Evolutionary conservation across 202 grass and related monocot genomes (phyloP).

Genomic region (Bolboschoenoplectus hybrid): DNA sequence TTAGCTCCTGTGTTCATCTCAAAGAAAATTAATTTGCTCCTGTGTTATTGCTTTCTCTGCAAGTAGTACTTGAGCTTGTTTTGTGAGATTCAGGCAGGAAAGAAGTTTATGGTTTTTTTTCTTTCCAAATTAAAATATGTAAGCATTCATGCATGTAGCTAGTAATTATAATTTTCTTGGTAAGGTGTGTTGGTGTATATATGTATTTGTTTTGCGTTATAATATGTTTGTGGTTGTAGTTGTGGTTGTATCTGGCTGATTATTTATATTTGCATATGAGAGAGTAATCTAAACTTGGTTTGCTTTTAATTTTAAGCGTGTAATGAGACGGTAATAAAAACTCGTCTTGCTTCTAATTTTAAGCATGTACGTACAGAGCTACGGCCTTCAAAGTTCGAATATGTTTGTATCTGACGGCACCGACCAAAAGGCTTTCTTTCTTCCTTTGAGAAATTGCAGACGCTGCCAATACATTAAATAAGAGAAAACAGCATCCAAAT

Average conservation of each 20-base stretch:
- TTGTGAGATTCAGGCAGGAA: not conserved
- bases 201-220: not conserved
- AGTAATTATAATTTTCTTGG: not conserved
- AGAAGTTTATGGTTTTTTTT: not conserved
- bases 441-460: too few species aligned
- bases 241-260: not conserved
- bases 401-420: too few species aligned
- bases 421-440: too few species aligned
- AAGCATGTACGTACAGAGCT: too few species aligned
- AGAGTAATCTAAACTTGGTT: not conserved
- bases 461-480: too few species aligned
- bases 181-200: not conserved
- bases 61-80: not conserved
- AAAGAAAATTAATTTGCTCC: not conserved
- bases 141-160: not conserved
- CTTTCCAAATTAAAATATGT: too few species aligned
- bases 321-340: not conserved
- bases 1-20: not conserved
- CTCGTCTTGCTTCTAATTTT: too few species aligned
- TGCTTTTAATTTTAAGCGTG: not conserved
- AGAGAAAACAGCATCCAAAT: too few species aligned
- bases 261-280: not conserved
- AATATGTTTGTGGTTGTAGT: not conserved
- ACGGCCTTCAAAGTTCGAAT: too few species aligned
- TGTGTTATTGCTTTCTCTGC: too few species aligned